A percentile compares a stretch with the other conserved stretches of the same genome.
phyloP scores from a whole-genome alignment of 495 filamentous ascomycete genomes.

The Penicillium ucsense region DNA sequence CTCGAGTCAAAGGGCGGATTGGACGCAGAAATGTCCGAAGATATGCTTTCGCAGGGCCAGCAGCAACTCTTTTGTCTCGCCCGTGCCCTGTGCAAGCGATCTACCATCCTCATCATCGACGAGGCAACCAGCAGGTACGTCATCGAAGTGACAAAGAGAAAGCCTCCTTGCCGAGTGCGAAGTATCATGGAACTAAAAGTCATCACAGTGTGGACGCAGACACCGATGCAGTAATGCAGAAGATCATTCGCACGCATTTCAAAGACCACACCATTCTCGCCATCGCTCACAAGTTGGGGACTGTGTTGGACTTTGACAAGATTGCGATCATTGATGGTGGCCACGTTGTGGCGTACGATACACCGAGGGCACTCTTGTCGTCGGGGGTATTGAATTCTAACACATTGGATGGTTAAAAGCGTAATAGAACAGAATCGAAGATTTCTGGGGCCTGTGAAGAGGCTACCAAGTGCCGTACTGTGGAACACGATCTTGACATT shows the following conservation, averaged over 20 bases:
- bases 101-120: conserved; percentile 33
- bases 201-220: conserved; percentile 20
- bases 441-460: too few species aligned
- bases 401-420: too few species aligned
- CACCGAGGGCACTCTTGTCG: conserved; percentile 10
- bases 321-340: conserved; percentile 25
- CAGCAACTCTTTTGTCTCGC: conserved; percentile 40
- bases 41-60: conserved; percentile 34
- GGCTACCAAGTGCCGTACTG: too few species aligned
- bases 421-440: too few species aligned
- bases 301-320: conserved; percentile 25
- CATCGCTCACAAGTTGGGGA: conserved; percentile 27
- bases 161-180: too few species aligned
- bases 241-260: conserved; percentile 21
- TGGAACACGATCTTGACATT: too few species aligned
- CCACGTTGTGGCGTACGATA: conserved; percentile 21
- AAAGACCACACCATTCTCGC: conserved; percentile 20
- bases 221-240: conserved; percentile 23
- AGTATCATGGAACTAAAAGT: too few species aligned
- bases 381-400: conserved; percentile 2
- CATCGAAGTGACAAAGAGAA: too few species aligned
- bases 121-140: conserved; percentile 36
- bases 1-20: conserved; percentile 32
- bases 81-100: conserved; percentile 22
- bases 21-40: conserved; percentile 26